Percentiles rank a stretch among this genome's conserved stretches.
Conservation (phyloP, 371 early-diverging fungal species). For the Mucor piriformis region DNA sequence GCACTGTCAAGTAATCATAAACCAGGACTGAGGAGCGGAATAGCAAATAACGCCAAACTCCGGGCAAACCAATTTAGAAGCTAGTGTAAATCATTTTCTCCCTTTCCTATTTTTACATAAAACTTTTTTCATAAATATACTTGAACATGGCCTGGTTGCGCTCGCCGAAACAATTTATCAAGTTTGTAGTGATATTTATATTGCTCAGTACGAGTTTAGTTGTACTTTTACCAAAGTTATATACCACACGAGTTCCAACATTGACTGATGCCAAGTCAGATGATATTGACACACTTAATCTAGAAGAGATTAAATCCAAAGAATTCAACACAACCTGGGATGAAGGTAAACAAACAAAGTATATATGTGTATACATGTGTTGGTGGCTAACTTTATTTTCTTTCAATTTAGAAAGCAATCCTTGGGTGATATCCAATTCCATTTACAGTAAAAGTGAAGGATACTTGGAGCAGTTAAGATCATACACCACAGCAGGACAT, state of each 20-base stretch:
- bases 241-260: background rate
- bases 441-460: conserved; percentile 15
- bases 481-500: conserved; percentile 24
- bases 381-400: background rate
- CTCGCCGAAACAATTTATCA: conserved; percentile 22
- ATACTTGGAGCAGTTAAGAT: conserved; percentile 8
- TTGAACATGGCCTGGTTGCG: conserved; percentile 17
- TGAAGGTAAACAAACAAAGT: conserved; percentile 1
- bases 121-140: background rate
- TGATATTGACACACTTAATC: conserved; percentile 2
- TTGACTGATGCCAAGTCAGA: conserved; percentile 8
- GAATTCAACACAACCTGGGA: conserved; percentile 24
- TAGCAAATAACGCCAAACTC: too few relatives aligned
- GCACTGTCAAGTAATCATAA: too few relatives aligned
- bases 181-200: conserved; percentile 1
- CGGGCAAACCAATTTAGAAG: too few relatives aligned
- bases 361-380: background rate
- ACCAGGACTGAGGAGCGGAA: too few relatives aligned
- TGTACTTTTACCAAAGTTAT: conserved; percentile 10
- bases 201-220: conserved; percentile 1
- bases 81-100: background rate
- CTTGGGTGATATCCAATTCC: conserved; percentile 21
- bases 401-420: conserved; percentile 12
- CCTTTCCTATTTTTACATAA: background rate
- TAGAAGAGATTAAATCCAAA: background rate